These are phyloP conservation scores for Senna siamea DNA, from an alignment of 306 rosid species.

Conservation along the genomic window DNA sequence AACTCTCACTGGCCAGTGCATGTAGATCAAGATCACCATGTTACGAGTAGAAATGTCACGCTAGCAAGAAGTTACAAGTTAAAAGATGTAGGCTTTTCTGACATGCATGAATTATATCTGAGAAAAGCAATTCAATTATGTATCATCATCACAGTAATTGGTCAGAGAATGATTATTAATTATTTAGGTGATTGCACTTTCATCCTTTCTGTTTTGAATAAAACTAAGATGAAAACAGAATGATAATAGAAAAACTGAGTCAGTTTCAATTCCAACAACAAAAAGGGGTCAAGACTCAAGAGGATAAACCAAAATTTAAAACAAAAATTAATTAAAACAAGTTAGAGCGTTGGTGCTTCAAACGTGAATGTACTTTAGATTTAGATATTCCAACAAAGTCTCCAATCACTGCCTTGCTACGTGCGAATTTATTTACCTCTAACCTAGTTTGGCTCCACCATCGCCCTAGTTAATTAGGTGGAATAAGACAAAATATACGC, in stretches of 20 bases:
- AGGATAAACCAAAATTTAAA: no score
- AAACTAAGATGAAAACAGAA: not conserved
- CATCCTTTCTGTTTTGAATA: no score
- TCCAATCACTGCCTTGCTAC: not conserved
- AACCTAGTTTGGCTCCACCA: not conserved
- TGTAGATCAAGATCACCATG: no score
- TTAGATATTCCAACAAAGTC: not conserved
- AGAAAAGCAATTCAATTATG: no score
- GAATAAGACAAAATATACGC: slow-evolving; percentile 37
- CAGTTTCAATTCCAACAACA: not conserved
- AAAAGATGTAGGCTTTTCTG: slow-evolving; percentile 16
- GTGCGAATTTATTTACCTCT: not conserved
- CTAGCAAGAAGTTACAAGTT: no score
- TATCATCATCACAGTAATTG: slow-evolving; percentile 37
- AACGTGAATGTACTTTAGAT: no score
- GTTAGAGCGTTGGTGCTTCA: no score
- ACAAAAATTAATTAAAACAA: no score
- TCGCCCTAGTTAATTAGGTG: slow-evolving; percentile 20
- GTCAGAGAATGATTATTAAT: slow-evolving; percentile 39
- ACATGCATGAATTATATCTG: not conserved
- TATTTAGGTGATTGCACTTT: slow-evolving; percentile 31
- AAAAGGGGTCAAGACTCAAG: not conserved
- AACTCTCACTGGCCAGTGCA: no score
- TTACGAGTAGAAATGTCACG: no score
- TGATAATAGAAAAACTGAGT: not conserved